phyloP scores from a whole-genome alignment of 1,139 yeast species.

The Candida sojae region DNA sequence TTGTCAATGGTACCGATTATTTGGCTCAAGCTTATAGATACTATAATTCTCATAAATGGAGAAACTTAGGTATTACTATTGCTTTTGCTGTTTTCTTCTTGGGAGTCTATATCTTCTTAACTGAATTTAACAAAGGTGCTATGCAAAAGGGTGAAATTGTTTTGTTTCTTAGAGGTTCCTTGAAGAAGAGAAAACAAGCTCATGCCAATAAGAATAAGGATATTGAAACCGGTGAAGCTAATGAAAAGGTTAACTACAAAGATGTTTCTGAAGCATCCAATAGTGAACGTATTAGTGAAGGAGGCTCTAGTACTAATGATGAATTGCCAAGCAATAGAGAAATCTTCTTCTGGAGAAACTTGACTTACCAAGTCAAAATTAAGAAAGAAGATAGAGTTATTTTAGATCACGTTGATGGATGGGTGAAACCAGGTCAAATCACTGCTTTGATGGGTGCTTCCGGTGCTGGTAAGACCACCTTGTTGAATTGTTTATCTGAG shows the following conservation, averaged over 20 bases:
- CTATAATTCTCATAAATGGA: slow-evolving; percentile 69
- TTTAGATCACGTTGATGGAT: slow-evolving; percentile 73
- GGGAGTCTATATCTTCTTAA: slow-evolving; percentile 53
- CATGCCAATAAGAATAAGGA: slow-evolving; percentile 2
- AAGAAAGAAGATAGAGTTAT: slow-evolving; percentile 65
- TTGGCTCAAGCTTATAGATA: slow-evolving; percentile 50
- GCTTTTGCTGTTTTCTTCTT: slow-evolving; percentile 61
- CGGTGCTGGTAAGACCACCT: slow-evolving; percentile 37
- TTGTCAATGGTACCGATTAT: slow-evolving; percentile 63
- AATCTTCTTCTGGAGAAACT: slow-evolving; percentile 79
- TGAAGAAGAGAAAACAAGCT: slow-evolving; percentile 33
- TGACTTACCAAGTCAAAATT: slow-evolving; percentile 71
- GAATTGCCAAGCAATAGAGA: slow-evolving; percentile 24
- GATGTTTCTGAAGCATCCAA: slow-evolving; percentile 9
- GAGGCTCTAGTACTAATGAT: not conserved
- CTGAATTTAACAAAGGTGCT: slow-evolving; percentile 73
- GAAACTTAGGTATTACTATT: slow-evolving; percentile 74
- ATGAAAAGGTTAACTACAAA: slow-evolving; percentile 13
- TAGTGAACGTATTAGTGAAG: slow-evolving; percentile 12
- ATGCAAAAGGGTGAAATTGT: slow-evolving; percentile 85
- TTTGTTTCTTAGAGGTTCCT: slow-evolving; percentile 61
- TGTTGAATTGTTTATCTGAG: slow-evolving; percentile 33
- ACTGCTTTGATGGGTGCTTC: slow-evolving; percentile 34
- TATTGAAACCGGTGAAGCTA: slow-evolving; percentile 11
- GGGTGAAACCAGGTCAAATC: slow-evolving; percentile 37